phyloP scores from a whole-genome alignment of 2,329 filamentous ascomycete genomes.

The Chalaropsis ovoidea region DNA sequence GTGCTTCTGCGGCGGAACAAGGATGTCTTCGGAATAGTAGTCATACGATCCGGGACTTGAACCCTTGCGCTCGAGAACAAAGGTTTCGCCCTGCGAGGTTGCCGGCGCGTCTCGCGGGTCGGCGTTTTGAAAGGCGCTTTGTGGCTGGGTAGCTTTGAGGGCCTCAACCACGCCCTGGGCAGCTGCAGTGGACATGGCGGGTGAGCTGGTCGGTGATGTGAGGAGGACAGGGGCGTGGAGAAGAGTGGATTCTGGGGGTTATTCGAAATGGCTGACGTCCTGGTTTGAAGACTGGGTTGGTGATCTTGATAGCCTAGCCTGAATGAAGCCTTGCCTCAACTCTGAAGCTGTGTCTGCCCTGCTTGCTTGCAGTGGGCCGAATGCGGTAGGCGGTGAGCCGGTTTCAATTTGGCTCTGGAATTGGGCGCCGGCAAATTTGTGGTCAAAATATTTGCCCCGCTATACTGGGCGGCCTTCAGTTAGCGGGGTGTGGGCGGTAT shows the following conservation, averaged over 20 bases:
- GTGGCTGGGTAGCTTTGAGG: constrained; percentile 25
- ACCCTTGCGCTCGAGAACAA: constrained; percentile 19
- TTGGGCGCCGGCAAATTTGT: neutral
- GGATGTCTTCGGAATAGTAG: constrained; percentile 59
- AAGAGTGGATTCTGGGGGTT: neutral
- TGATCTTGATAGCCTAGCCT: neutral
- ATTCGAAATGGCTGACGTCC: neutral
- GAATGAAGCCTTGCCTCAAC: neutral
- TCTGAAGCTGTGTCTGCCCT: neutral
- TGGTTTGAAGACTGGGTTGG: neutral
- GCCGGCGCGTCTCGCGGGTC: constrained; percentile 24
- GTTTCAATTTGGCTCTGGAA: neutral
- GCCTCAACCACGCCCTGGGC: constrained; percentile 24
- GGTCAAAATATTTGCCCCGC: neutral
- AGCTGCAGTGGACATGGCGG: constrained; percentile 16
- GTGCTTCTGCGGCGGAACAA: constrained; percentile 43
- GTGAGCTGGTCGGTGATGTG: neutral
- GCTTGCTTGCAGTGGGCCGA: neutral
- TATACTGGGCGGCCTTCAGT: neutral
- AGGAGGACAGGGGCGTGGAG: neutral
- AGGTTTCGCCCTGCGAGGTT: constrained; percentile 21
- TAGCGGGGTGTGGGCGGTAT: constrained; percentile 8
- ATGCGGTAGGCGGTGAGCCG: constrained; percentile 8
- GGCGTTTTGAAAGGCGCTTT: constrained; percentile 22
- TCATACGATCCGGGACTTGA: constrained; percentile 39